Evolutionary conservation across 805 yeast species (phyloP), one percentile per base, ranked within the genome.

Genomic region (Teunomyces atbi): DNA sequence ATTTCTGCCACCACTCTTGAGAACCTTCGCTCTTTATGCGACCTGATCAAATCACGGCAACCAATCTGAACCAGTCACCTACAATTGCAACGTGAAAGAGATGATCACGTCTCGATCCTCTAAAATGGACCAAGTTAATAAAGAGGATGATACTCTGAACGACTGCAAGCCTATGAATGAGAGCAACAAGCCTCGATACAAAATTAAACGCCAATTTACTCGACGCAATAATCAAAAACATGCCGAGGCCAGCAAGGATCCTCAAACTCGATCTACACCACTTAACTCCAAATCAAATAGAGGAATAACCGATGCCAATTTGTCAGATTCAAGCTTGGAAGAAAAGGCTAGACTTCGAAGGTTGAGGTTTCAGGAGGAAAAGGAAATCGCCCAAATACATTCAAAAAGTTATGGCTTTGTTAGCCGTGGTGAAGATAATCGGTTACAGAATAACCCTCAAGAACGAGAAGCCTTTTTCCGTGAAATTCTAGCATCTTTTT

Each of bases 371-470:
- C 39, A 21, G 23, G 44, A 32, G 6, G 21, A 30, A 32, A 12
- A n/a, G 5, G 13, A 19, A 30, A 12, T 27, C 3, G 32, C 29
- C 11, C 26, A 35, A 19, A 16, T 13, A 19, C 12, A 23, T 13
- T 10, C 36, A 12, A 26, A 52, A 13, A 73, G 66, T 5, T 79
- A 72, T 50, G 86, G 88, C 0, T 65, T 80, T 42, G 61, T 82
- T 6, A 83, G 88, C 51, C 65, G 89, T 46, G 87, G 88, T 1
- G 83, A 77, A 37, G 82, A 77, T 45, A 58, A 57, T 43, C 58
- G 77, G 33, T 65, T 84, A 35, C 82, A 76, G 53, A 55, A 62
- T 3, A 75, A 76, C 53, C 67, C 66, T 3, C 42, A 46, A 4
- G 77, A 74, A 7, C 64, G 87, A 52, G 56, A 53, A 5, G 60